phyloP scores from a whole-genome alignment of 2,329 filamentous ascomycete species.

The Botrytis elliptica region DNA sequence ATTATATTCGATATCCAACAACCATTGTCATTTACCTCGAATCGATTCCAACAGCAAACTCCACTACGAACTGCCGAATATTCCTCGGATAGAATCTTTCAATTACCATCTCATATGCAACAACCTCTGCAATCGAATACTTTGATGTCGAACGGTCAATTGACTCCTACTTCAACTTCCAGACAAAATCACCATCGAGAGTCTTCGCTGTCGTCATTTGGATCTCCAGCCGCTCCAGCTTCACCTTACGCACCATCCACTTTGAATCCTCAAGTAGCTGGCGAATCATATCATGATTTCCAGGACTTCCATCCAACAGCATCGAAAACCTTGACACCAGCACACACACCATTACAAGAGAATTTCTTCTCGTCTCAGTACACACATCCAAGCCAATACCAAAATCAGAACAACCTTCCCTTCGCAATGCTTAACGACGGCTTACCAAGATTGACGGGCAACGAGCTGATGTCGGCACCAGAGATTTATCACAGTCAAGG shows the following conservation, averaged over 20 bases:
- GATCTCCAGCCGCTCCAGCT: conserved; percentile 54
- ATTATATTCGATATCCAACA: conserved; percentile 32
- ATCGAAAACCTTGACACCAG: conserved; percentile 39
- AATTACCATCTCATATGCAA: conserved; percentile 37
- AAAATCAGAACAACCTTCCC: conserved; percentile 32
- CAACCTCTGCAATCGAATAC: conserved; percentile 32
- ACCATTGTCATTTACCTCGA: not conserved
- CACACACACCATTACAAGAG: conserved; percentile 38
- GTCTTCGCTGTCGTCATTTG: conserved; percentile 59
- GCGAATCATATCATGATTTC: conserved; percentile 45
- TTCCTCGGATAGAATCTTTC: conserved; percentile 21
- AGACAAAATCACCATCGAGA: conserved; percentile 53
- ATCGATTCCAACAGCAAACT: not conserved
- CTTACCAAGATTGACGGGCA: conserved; percentile 29
- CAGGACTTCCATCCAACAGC: conserved; percentile 38
- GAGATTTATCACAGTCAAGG: conserved; percentile 13
- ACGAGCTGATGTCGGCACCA: conserved; percentile 37
- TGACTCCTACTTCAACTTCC: conserved; percentile 38
- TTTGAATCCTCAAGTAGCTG: conserved; percentile 58
- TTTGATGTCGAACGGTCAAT: conserved; percentile 38
- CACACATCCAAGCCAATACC: conserved; percentile 39
- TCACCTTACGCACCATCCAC: conserved; percentile 57
- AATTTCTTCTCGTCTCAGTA: conserved; percentile 39
- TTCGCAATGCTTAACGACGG: conserved; percentile 35
- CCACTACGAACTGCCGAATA: conserved; percentile 17